A percentile compares a stretch with the other conserved stretches of the same genome.
Evolutionary conservation across 1,284 basidiomycete genomes (phyloP).

Genomic region (Leccinum fuscescens): DNA sequence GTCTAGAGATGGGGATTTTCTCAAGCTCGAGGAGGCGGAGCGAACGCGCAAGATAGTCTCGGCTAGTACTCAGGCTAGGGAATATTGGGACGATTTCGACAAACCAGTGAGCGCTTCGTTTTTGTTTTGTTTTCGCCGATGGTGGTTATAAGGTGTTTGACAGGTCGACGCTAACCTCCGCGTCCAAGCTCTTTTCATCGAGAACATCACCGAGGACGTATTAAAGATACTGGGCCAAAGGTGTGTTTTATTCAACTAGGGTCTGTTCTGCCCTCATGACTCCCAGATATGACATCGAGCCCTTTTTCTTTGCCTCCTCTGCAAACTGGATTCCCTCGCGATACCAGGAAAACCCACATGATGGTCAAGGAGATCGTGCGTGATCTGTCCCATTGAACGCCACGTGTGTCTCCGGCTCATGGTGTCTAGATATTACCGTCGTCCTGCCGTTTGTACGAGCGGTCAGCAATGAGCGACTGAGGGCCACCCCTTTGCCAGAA

Average conservation of each 20-base stretch:
- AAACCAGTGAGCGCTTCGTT: conserved; percentile 15
- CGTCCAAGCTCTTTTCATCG: conserved; percentile 48
- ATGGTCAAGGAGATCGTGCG: conserved; percentile 46
- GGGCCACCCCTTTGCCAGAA: conserved; percentile 8
- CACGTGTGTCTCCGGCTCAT: background rate
- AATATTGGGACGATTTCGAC: conserved; percentile 23
- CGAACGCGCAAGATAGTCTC: conserved; percentile 8
- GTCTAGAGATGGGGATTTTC: conserved; percentile 32
- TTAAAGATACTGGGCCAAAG: conserved; percentile 50
- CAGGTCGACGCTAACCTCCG: conserved; percentile 37
- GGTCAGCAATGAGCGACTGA: conserved; percentile 23
- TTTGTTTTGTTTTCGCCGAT: background rate
- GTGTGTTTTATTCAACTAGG: conserved; percentile 24
- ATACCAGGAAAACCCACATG: conserved; percentile 45
- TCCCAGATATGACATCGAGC: conserved; percentile 41
- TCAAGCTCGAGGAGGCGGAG: background rate
- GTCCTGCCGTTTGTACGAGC: conserved; percentile 46
- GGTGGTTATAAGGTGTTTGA: background rate
- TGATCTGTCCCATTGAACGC: background rate
- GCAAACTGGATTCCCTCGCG: conserved; percentile 55
- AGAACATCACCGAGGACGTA: conserved; percentile 43
- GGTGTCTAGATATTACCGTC: conserved; percentile 44
- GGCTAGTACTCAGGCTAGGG: background rate
- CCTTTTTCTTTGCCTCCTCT: conserved; percentile 58
- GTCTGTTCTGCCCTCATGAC: conserved; percentile 4